Percentiles rank a stretch among this genome's conserved stretches.
Evolutionary conservation across 129 eudicot species (phyloP).

Genomic region (Artemisia annua): DNA sequence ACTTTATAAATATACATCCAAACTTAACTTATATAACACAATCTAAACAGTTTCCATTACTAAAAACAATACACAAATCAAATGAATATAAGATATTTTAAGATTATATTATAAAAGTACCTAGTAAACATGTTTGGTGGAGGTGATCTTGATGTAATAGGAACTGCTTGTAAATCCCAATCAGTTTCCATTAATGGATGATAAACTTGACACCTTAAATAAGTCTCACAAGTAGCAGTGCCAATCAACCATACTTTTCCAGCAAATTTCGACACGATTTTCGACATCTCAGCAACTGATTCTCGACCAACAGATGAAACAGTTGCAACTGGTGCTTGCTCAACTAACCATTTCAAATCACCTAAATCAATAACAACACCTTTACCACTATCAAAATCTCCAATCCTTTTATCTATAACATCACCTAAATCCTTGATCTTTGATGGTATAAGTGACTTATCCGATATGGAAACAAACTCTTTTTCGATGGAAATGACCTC

Average conservation of each 20-base stretch:
- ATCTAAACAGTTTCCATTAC: no score
- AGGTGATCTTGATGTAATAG: slow-evolving; percentile 78
- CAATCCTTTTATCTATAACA: slow-evolving; percentile 41
- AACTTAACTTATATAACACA: no score
- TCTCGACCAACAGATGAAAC: slow-evolving; percentile 42
- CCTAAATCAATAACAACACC: slow-evolving; percentile 63
- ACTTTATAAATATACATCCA: slow-evolving; percentile 6
- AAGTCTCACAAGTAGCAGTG: slow-evolving; percentile 93
- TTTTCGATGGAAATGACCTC: slow-evolving; percentile 53
- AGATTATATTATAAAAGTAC: slow-evolving; percentile 33
- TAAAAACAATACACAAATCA: no score
- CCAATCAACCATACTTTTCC: slow-evolving; percentile 79
- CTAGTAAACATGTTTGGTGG: slow-evolving; percentile 65
- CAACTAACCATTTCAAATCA: slow-evolving; percentile 85
- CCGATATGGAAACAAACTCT: slow-evolving; percentile 36
- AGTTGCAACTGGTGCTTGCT: slow-evolving; percentile 44
- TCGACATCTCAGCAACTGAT: slow-evolving; percentile 62
- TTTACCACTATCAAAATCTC: slow-evolving; percentile 24
- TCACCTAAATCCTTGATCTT: slow-evolving; percentile 61
- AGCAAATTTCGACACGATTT: slow-evolving; percentile 42
- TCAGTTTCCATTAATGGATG: slow-evolving; percentile 85
- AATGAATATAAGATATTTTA: neutral
- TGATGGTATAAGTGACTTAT: slow-evolving; percentile 28
- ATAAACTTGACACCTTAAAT: slow-evolving; percentile 89
- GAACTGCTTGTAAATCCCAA: slow-evolving; percentile 98